Conservation (phyloP, 2,329 filamentous ascomycete genomes). For the Fusarium sp. region DNA sequence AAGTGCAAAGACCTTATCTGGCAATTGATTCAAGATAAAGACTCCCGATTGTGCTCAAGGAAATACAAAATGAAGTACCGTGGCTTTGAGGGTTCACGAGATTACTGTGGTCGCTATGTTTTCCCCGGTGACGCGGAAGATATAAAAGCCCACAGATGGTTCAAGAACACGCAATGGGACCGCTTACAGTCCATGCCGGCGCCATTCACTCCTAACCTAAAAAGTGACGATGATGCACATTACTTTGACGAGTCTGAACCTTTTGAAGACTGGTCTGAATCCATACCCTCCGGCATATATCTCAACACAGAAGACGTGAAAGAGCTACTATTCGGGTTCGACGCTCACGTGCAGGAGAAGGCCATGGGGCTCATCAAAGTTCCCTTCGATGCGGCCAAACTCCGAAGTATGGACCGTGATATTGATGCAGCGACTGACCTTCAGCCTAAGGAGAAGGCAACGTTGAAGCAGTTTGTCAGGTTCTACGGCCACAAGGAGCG, state of each 20-base stretch:
- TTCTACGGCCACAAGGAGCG: constrained; percentile 72
- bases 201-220: constrained; percentile 83
- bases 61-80: constrained; percentile 77
- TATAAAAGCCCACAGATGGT: constrained; percentile 91
- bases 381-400: constrained; percentile 61
- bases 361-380: constrained; percentile 59
- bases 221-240: constrained; percentile 77
- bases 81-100: constrained; percentile 37
- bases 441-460: constrained; percentile 53
- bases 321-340: constrained; percentile 53
- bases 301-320: constrained; percentile 49
- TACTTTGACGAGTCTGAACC: constrained; percentile 90
- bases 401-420: constrained; percentile 62
- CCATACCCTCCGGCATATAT: constrained; percentile 52
- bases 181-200: constrained; percentile 76
- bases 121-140: constrained; percentile 87
- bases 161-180: constrained; percentile 82
- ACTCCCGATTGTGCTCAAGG: constrained; percentile 79
- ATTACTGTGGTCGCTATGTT: constrained; percentile 69
- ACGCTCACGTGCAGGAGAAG: constrained; percentile 55
- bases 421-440: constrained; percentile 56
- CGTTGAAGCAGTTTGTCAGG: constrained; percentile 63
- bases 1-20: constrained; percentile 83
- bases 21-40: constrained; percentile 77
- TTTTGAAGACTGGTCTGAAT: constrained; percentile 72